phyloP scores from a whole-genome alignment of 2,329 filamentous ascomycete species.

The Colletotrichum plurivorum region DNA sequence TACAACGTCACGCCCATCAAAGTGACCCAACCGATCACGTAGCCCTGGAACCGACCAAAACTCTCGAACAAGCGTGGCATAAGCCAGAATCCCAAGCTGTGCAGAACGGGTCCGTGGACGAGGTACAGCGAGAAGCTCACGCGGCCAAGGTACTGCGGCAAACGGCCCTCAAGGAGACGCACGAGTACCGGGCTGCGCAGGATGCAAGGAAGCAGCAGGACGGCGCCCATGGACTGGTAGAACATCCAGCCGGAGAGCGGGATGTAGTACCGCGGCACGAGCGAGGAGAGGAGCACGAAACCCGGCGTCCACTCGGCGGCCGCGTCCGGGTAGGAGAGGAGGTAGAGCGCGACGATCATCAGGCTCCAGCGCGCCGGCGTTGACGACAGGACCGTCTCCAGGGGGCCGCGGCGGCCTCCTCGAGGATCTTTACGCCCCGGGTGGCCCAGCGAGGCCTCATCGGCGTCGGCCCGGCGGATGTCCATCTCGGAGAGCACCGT shows the following conservation, averaged over 20 bases:
- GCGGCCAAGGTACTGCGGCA: constrained; percentile 55
- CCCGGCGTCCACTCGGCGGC: constrained; percentile 56
- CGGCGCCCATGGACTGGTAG: constrained; percentile 54
- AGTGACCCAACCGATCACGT: constrained; percentile 50
- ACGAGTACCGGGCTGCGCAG: constrained; percentile 50
- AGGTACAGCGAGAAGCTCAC: constrained; percentile 60
- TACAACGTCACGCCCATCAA: constrained; percentile 51
- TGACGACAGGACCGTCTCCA: constrained; percentile 36
- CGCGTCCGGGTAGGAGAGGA: constrained; percentile 57
- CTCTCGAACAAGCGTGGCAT: constrained; percentile 57
- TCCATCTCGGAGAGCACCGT: constrained; percentile 54
- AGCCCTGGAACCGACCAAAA: constrained; percentile 49
- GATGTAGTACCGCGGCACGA: constrained; percentile 54
- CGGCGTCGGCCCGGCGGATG: constrained; percentile 43
- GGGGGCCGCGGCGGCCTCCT: constrained; percentile 25
- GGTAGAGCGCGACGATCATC: constrained; percentile 51
- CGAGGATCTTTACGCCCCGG: constrained; percentile 32
- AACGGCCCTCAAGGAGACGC: constrained; percentile 47
- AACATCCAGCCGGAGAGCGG: constrained; percentile 56
- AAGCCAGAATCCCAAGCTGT: constrained; percentile 48
- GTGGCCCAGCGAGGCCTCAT: constrained; percentile 39
- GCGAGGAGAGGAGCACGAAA: constrained; percentile 50
- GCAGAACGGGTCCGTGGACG: constrained; percentile 50
- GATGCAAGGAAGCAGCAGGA: constrained; percentile 53
- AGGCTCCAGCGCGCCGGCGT: constrained; percentile 46